A percentile compares a stretch with the other conserved stretches of the same genome.
phyloP scores from a whole-genome alignment of 371 early-diverging fungal species.

The Mucor racemosus region DNA sequence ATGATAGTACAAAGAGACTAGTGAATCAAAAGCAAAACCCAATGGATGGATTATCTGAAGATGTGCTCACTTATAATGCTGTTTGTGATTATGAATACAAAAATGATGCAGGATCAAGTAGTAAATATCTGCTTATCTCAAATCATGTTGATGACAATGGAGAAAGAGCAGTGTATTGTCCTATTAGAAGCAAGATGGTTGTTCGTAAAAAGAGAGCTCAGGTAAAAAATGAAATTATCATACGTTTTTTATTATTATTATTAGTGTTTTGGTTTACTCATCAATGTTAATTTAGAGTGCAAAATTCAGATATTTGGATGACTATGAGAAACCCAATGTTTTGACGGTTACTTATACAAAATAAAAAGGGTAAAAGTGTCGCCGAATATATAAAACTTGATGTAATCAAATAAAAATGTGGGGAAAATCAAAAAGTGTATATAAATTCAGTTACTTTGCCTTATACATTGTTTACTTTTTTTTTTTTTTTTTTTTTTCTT shows the following conservation, averaged over 20 bases:
- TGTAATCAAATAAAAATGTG: constrained; percentile 25
- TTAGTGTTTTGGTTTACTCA: not conserved
- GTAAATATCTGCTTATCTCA: constrained; percentile 37
- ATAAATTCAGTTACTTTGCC: not conserved
- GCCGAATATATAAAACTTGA: constrained; percentile 16
- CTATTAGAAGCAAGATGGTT: constrained; percentile 46
- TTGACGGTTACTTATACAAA: constrained; percentile 36
- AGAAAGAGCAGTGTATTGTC: constrained; percentile 30
- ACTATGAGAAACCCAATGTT: constrained; percentile 48
- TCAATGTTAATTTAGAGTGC: constrained; percentile 25
- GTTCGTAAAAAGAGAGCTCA: constrained; percentile 49
- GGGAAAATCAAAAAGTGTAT: constrained; percentile 16
- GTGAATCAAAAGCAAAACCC: constrained; percentile 39
- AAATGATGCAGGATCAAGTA: constrained; percentile 37
- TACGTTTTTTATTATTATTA: not conserved
- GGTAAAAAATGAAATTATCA: constrained; percentile 23
- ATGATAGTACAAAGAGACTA: constrained; percentile 36
- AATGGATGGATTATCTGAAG: constrained; percentile 21
- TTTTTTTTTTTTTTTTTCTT: constrained; percentile 13
- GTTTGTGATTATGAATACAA: constrained; percentile 49
- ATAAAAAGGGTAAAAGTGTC: constrained; percentile 29
- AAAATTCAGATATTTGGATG: constrained; percentile 31
- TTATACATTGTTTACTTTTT: not conserved
- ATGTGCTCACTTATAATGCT: constrained; percentile 37
- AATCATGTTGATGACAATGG: constrained; percentile 34